Percentiles rank a stretch among this genome's conserved stretches.
phyloP scores from a whole-genome alignment of 495 filamentous ascomycete species.

The Penicillium robsamsonii region DNA sequence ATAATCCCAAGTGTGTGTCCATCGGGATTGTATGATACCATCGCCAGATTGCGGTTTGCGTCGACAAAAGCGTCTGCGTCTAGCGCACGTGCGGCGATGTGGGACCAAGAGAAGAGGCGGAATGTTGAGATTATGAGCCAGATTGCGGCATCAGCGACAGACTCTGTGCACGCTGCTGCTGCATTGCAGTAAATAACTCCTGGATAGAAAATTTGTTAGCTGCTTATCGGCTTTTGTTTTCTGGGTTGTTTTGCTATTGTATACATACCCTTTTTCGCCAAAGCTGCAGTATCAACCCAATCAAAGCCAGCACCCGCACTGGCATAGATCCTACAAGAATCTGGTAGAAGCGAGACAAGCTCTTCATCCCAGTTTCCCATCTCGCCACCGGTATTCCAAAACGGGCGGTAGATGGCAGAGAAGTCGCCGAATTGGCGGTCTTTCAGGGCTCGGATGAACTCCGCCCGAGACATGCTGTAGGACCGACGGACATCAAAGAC shows the following conservation, averaged over 20 bases:
- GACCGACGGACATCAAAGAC: conserved; percentile 52
- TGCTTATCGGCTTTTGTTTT: not conserved
- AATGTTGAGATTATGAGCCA: conserved; percentile 64
- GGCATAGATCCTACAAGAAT: conserved; percentile 64
- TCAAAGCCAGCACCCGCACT: conserved; percentile 75
- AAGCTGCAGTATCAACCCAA: conserved; percentile 68
- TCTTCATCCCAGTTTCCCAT: conserved; percentile 77
- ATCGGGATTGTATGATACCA: conserved; percentile 52
- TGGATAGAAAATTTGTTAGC: conserved; percentile 23
- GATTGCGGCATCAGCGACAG: conserved; percentile 58
- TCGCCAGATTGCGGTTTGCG: conserved; percentile 57
- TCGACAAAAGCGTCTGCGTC: conserved; percentile 46
- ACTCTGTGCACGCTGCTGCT: conserved; percentile 64
- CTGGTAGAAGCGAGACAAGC: conserved; percentile 62
- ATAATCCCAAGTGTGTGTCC: conserved; percentile 55
- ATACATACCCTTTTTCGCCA: conserved; percentile 63
- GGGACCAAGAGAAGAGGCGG: conserved; percentile 61
- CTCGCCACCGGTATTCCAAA: conserved; percentile 76
- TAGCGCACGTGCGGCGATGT: conserved; percentile 38
- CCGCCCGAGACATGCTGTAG: conserved; percentile 52
- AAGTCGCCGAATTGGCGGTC: conserved; percentile 70
- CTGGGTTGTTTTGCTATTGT: not conserved
- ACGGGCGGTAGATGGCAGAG: conserved; percentile 69
- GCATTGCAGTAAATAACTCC: conserved; percentile 73
- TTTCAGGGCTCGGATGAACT: conserved; percentile 61